Conservation (phyloP, 2,329 filamentous ascomycete species). For the Coleophoma crateriformis region DNA sequence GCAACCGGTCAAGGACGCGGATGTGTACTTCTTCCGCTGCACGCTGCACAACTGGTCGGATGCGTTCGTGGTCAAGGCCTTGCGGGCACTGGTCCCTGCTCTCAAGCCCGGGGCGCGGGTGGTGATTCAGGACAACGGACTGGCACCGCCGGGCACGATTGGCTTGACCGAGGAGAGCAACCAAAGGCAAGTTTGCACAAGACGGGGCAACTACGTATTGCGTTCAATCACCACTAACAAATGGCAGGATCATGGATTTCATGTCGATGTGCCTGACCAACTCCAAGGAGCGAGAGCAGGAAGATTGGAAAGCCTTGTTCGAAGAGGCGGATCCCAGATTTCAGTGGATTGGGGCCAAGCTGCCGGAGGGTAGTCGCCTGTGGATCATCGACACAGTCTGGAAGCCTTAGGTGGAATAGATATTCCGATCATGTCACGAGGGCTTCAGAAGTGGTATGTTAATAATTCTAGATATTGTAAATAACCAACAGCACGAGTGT, state of each 20-base stretch:
- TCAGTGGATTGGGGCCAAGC: conserved; percentile 5
- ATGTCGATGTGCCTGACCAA: conserved; percentile 19
- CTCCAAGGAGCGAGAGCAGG: conserved; percentile 38
- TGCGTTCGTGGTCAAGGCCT: conserved; percentile 27
- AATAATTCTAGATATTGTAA: too few relatives aligned
- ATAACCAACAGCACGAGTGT: too few relatives aligned
- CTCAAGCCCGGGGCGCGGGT: conserved; percentile 35
- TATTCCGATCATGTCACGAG: too few relatives aligned
- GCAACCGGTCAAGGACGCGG: conserved; percentile 32
- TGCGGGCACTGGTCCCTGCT: conserved; percentile 31
- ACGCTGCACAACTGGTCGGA: conserved; percentile 44
- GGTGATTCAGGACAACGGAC: conserved; percentile 25
- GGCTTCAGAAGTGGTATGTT: too few relatives aligned
- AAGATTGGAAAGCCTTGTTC: conserved; percentile 41
- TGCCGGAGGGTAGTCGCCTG: conserved; percentile 38
- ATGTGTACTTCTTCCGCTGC: conserved; percentile 40
- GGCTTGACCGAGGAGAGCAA: too few relatives aligned
- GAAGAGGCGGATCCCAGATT: conserved; percentile 39
- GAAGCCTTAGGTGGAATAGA: not conserved
- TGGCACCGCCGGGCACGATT: conserved; percentile 2
- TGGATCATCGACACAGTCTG: conserved; percentile 48
- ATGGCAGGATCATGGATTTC: too few relatives aligned
- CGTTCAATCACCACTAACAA: too few relatives aligned
- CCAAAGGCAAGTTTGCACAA: too few relatives aligned
- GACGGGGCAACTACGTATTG: too few relatives aligned